Percentiles rank a stretch among this genome's conserved stretches.
Evolutionary conservation across 2,329 filamentous ascomycete species (phyloP).

Genomic region (Mollisiaceae sp.): DNA sequence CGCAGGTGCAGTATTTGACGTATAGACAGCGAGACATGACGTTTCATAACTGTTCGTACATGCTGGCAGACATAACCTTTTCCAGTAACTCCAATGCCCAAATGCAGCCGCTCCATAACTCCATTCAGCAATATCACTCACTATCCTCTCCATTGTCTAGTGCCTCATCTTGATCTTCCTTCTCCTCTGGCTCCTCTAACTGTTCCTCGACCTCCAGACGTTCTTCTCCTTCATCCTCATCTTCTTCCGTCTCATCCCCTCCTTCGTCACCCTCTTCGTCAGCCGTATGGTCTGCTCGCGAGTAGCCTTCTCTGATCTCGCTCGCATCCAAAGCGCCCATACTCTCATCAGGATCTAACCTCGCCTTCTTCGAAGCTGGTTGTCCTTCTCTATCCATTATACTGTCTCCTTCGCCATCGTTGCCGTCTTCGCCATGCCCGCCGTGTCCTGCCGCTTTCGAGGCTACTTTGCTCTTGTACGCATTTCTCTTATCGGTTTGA

Average conservation of each 20-base stretch:
- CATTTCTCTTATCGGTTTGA: constrained; percentile 75
- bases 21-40: not conserved
- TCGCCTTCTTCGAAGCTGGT: constrained; percentile 43
- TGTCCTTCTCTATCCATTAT: constrained; percentile 37
- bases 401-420: constrained; percentile 31
- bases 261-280: constrained; percentile 50
- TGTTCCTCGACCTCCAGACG: constrained; percentile 60
- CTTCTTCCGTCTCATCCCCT: constrained; percentile 54
- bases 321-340: constrained; percentile 53
- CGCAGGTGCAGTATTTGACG: not conserved
- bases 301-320: constrained; percentile 44
- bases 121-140: constrained; percentile 27
- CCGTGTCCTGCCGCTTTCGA: constrained; percentile 52
- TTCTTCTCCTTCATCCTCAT: constrained; percentile 58
- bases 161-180: constrained; percentile 58
- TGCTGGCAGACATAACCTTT: not conserved
- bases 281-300: constrained; percentile 43
- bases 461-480: constrained; percentile 72
- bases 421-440: constrained; percentile 23
- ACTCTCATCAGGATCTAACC: constrained; percentile 48
- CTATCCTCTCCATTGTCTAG: constrained; percentile 62
- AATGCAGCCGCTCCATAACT: constrained; percentile 18
- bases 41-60: not conserved
- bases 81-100: constrained; percentile 20
- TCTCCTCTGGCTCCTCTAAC: constrained; percentile 58